These are phyloP conservation scores for Betula pendula DNA, from an alignment of 306 rosid genomes.

Conservation along the genomic window DNA sequence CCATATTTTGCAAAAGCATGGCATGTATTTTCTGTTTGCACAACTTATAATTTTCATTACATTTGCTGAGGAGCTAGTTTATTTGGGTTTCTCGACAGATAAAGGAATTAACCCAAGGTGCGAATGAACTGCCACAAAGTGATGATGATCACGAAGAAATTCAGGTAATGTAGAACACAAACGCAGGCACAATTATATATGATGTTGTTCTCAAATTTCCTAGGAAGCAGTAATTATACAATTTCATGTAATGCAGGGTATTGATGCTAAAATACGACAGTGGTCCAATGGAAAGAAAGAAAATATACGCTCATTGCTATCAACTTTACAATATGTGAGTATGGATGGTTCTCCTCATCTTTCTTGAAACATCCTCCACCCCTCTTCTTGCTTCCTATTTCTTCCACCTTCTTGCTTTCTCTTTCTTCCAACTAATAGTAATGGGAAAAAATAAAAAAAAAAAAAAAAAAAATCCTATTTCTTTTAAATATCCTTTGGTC, in stretches of 20 bases:
- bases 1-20: not conserved
- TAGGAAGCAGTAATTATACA: conserved; percentile 11
- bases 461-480: not conserved
- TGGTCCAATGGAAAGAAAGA: conserved; percentile 96
- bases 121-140: conserved; percentile 38
- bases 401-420: not conserved
- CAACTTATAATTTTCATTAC: not conserved
- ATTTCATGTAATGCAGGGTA: conserved; percentile 47
- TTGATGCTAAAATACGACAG: conserved; percentile 69
- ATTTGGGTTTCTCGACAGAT: conserved; percentile 46
- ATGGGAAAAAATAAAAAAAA: too few species aligned
- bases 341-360: not conserved
- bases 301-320: conserved; percentile 85
- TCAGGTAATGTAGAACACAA: conserved; percentile 47
- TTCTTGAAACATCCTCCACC: not conserved
- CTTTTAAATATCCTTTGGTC: conserved; percentile 21
- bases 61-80: conserved; percentile 32
- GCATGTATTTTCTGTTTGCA: not conserved
- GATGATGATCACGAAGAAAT: conserved; percentile 45
- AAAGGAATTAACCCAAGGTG: conserved; percentile 57
- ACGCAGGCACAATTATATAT: not conserved
- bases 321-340: conserved; percentile 86
- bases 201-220: conserved; percentile 14
- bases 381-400: not conserved
- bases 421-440: conserved; percentile 1